Percentiles rank a stretch among this genome's conserved stretches.
Conservation (phyloP, 345 rosid genomes). For the Gossypium anomalum region DNA sequence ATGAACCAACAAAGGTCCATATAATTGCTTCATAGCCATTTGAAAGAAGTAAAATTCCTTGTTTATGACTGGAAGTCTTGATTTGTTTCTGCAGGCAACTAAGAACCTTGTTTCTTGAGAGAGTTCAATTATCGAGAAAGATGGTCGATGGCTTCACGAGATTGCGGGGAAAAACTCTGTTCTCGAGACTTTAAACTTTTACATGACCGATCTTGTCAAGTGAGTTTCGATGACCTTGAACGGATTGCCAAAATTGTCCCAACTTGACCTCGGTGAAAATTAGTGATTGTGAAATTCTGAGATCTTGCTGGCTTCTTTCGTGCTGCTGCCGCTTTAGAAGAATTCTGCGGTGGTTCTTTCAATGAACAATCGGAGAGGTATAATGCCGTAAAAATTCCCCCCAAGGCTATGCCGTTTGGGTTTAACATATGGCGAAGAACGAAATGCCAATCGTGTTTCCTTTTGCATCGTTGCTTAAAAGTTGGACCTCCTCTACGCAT, state of each 20-base stretch:
- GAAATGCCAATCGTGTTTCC: conserved; percentile 82
- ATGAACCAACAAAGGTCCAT: neutral
- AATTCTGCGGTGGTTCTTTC: conserved; percentile 85
- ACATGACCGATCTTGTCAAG: conserved; percentile 60
- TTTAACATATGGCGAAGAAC: conserved; percentile 60
- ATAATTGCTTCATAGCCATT: neutral
- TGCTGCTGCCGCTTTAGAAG: conserved; percentile 65
- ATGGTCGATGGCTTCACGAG: conserved; percentile 88
- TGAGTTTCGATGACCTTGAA: conserved; percentile 65
- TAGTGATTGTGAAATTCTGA: conserved; percentile 67
- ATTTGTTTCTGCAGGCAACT: conserved; percentile 49
- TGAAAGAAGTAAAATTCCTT: neutral
- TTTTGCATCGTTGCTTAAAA: conserved; percentile 64
- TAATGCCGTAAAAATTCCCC: conserved; percentile 48
- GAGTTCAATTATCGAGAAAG: conserved; percentile 57
- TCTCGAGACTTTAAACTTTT: conserved; percentile 79
- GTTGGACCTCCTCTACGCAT: conserved; percentile 82
- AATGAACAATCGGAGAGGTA: conserved; percentile 49
- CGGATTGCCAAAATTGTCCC: conserved; percentile 68
- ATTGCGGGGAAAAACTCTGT: conserved; percentile 64
- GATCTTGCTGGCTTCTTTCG: conserved; percentile 67
- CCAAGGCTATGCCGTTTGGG: conserved; percentile 63
- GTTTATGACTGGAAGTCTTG: conserved; percentile 6
- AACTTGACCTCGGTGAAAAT: conserved; percentile 66
- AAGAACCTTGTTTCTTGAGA: conserved; percentile 80